Base-by-base conservation (phyloP, 495 filamentous ascomycete genomes). In the Penicillium pancosmium region DNA sequence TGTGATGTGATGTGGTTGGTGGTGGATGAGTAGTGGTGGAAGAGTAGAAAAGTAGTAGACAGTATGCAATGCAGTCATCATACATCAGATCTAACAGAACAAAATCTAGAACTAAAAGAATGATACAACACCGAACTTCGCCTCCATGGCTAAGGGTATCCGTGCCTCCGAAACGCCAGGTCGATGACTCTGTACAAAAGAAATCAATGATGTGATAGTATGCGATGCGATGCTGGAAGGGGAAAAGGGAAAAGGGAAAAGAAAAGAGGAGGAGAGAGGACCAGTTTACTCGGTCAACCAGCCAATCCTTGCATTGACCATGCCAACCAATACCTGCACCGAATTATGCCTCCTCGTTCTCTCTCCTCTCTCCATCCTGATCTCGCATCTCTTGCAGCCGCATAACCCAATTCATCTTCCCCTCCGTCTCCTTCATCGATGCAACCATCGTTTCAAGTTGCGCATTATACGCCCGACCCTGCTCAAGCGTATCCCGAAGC, bases 391-490 rank as follows among this genome's bases (percentile, higher is more conserved):
- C 69, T 71, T 86, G 84, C 48, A 91, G 77, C 41, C 79, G 86
- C 18, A 91, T 76, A 36, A 82, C 84, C 86, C 89, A 91, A 62
- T 73, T 84, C 77, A 91, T 79, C 67, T 89, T 80, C 9, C 80
- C 82, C 58, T 91, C 74, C 12, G 85, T 84, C 66, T 82, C 81
- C 60, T 82, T 81, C 52, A 88, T 68, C 60, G 88, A 84, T 35
- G 79, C 69, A n/a, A 89, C 71, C 33, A 78, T 80, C 27, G 68
- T 70, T 47, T 86, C 79, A 56, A 88, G 80, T 56, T 77, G 78
- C 13, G 64, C 70, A 59, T 88, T 85, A 19, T 85, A 79, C 52
- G 77, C 63, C 13, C 69, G 72, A n/a, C 82, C 82, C 31, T 72
- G 78, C 44, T 74, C 72, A 64, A 88, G 83, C 57, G 89, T 84